Percentiles rank a stretch among this genome's conserved stretches.
phyloP scores from a whole-genome alignment of 169 alveolate species.

The Theileria equi region DNA sequence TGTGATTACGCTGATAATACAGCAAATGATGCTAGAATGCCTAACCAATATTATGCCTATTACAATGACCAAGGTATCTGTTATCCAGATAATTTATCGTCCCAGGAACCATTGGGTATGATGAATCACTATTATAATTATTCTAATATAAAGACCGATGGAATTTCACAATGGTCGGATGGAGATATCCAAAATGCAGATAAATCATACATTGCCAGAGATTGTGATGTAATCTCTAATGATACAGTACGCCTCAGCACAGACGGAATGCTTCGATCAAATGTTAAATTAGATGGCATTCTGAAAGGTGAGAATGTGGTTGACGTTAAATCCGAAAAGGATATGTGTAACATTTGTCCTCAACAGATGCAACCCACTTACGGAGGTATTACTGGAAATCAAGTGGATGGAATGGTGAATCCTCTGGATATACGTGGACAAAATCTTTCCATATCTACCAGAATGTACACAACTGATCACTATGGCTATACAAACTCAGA shows the following conservation, averaged over 20 bases:
- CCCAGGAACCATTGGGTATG: constrained; percentile 23
- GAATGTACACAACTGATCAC: constrained; percentile 24
- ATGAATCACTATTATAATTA: constrained; percentile 17
- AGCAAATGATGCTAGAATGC: not conserved
- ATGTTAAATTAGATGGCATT: too few relatives aligned
- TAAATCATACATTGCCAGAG: constrained; percentile 1
- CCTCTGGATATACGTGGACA: not conserved
- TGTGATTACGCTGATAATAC: constrained; percentile 4
- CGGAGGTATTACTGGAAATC: not conserved
- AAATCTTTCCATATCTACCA: constrained; percentile 17
- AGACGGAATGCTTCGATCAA: too few relatives aligned
- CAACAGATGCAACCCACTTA: not conserved
- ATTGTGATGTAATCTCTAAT: not conserved
- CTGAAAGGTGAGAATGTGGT: too few relatives aligned
- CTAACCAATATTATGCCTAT: constrained; percentile 23
- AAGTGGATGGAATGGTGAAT: not conserved
- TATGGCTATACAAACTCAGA: constrained; percentile 26
- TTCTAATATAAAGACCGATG: constrained; percentile 19
- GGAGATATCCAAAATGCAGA: not conserved
- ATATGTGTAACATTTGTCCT: not conserved
- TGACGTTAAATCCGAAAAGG: constrained; percentile 1
- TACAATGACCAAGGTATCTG: constrained; percentile 15
- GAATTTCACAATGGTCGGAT: constrained; percentile 11
- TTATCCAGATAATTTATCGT: constrained; percentile 6
- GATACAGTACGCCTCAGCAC: constrained; percentile 1